Percentiles rank a stretch among this genome's conserved stretches.
phyloP scores from a whole-genome alignment of 1,284 basidiomycete species.

The Tilletia indica region DNA sequence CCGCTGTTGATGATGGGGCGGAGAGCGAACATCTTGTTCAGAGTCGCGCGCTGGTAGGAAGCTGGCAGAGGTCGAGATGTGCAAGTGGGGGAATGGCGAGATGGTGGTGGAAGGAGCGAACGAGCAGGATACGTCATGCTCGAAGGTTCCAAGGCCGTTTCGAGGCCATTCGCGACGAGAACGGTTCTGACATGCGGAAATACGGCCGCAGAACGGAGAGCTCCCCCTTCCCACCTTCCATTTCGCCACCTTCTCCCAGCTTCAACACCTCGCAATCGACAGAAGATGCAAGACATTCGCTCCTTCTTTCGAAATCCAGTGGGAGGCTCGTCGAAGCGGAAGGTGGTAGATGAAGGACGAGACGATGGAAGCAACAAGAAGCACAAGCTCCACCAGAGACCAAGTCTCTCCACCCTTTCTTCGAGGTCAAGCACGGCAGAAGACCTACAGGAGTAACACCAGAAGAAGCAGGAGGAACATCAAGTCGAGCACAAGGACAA shows the following conservation, averaged over 20 bases:
- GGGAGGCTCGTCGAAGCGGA: background rate
- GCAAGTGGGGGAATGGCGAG: too few relatives aligned
- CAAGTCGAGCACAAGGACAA: background rate
- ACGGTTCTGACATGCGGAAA: too few relatives aligned
- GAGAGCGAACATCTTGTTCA: constrained; percentile 14
- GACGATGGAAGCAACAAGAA: background rate
- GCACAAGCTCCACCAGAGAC: background rate
- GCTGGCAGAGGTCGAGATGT: too few relatives aligned
- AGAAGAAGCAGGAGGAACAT: background rate
- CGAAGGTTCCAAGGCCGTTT: too few relatives aligned
- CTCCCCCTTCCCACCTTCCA: too few relatives aligned
- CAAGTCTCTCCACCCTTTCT: background rate
- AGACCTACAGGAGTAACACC: background rate
- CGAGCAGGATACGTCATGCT: too few relatives aligned
- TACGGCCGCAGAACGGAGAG: too few relatives aligned
- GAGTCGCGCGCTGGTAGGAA: background rate
- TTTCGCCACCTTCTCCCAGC: too few relatives aligned
- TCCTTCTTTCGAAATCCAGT: background rate
- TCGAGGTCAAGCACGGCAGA: background rate
- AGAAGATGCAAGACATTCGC: constrained; percentile 13
- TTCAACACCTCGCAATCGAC: too few relatives aligned
- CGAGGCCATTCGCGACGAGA: too few relatives aligned
- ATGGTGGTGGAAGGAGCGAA: too few relatives aligned
- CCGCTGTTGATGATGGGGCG: background rate
- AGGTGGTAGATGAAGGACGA: background rate